phyloP scores from a whole-genome alignment of 2,329 filamentous ascomycete genomes.

The Hypoxylon sp. region DNA sequence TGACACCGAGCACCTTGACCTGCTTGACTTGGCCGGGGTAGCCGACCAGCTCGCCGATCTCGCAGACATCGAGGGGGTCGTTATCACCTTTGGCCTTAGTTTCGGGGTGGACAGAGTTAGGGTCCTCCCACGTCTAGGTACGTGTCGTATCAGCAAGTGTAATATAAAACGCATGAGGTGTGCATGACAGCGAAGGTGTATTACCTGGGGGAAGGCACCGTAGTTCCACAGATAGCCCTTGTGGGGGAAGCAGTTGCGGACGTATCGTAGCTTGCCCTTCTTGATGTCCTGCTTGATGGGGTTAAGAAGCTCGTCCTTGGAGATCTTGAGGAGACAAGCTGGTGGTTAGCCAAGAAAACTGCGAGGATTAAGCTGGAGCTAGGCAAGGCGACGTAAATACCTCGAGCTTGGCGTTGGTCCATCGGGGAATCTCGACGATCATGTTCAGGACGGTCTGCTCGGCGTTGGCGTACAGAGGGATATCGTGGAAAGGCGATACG shows the following conservation, averaged over 20 bases:
- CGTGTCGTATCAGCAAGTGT: conserved; percentile 7
- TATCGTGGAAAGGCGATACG: conserved; percentile 97
- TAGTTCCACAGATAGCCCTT: conserved; percentile 99
- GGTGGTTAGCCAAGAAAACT: conserved; percentile 19
- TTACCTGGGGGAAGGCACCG: conserved; percentile 96
- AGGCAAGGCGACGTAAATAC: conserved; percentile 60
- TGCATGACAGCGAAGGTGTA: conserved; percentile 42
- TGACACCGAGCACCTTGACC: conserved; percentile 99
- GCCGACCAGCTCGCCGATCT: conserved; percentile 97
- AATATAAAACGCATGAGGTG: conserved; percentile 5
- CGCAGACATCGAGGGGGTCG: conserved; percentile 98
- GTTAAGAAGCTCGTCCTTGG: conserved; percentile 97
- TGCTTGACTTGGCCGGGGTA: conserved; percentile 98
- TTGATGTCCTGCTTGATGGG: conserved; percentile 99
- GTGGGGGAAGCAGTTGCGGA: conserved; percentile 99
- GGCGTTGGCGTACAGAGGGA: conserved; percentile 96
- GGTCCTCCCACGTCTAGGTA: conserved; percentile 95
- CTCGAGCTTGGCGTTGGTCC: conserved; percentile 99
- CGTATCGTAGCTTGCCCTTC: conserved; percentile 99
- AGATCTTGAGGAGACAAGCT: conserved; percentile 70
- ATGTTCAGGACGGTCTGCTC: conserved; percentile 98
- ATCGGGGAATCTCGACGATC: conserved; percentile 98
- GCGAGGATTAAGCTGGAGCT: conserved; percentile 11
- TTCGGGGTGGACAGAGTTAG: conserved; percentile 93
- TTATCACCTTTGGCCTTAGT: conserved; percentile 99